Base-by-base conservation (phyloP, 495 filamentous ascomycete species). In the Aspergillus bertholletiae region DNA sequence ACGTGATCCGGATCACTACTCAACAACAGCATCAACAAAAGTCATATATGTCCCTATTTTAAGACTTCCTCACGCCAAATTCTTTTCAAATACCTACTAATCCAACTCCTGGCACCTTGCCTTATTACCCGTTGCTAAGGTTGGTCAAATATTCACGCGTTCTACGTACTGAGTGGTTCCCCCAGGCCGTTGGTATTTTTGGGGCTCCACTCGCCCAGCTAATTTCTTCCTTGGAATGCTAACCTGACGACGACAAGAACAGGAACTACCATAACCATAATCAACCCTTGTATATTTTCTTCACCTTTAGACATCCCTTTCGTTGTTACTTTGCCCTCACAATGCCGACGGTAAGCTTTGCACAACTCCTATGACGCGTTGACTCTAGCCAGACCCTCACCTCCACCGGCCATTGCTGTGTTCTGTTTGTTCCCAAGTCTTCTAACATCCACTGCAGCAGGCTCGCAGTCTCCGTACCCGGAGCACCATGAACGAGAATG, bases 401-500 rank as follows among this genome's bases (percentile, higher is more conserved):
- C 39, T 21, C 24, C 35, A 30, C 39, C 20, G 24, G 62, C 61
- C 56, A 58, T 60, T 61, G 22, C 41, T 21, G 24, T 45, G 24
- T 49, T 47, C 49, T 40, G 22, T 30, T 12, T 41, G 15, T 37
- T 15, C 2, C 22, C 21, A 21, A 28, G 39, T 46, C n/a, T 27
- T 27, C 46, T 52, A 49, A 62, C 62, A 66, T 46, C 63, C 57
- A 21, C 12, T 26, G 26, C 21, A 52, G 26, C 59, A 86, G 82
- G 76, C 73, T 65, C 80, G 85, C 58, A 72, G 74, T 49, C 70
- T 79, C 61, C 78, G 86, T 58, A 76, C 78, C 52, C 84, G 91
- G 72, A 80, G 82, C 59, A 73, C 86, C 55, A 86, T 85, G 62
- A 93, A 97, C 68, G 91, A 96, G 73, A 96, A 96, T 64, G 94